These are phyloP conservation scores for Dysphania ambrosioides DNA, from an alignment of 148 eudicot species.

Conservation along the genomic window DNA sequence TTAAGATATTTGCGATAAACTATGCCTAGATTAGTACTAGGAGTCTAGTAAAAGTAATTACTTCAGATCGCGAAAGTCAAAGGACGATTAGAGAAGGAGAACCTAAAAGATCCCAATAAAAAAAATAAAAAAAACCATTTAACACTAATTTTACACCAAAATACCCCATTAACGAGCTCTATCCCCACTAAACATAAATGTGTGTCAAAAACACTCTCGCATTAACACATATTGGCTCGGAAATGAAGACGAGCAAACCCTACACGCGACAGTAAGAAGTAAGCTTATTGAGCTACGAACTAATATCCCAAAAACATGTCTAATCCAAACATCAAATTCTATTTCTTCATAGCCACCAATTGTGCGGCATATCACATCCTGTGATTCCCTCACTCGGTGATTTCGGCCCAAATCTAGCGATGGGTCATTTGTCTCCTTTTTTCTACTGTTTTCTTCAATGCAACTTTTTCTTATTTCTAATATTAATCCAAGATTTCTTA, in stretches of 20 bases:
- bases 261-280: background rate
- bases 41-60: background rate
- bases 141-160: background rate
- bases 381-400: background rate
- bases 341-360: background rate
- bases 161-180: too few species aligned
- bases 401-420: too few species aligned
- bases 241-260: background rate
- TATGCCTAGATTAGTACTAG: background rate
- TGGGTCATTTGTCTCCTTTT: too few species aligned
- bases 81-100: background rate
- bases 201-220: background rate
- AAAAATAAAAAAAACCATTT: background rate
- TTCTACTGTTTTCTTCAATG: too few species aligned
- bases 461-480: too few species aligned
- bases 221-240: too few species aligned
- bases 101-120: conserved; percentile 3
- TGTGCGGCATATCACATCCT: background rate
- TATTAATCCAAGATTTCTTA: too few species aligned
- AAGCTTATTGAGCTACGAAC: background rate
- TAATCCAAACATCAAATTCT: too few species aligned
- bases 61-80: background rate
- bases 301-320: background rate
- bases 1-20: background rate
- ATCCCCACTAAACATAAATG: background rate